Conservation (phyloP, 1,284 basidiomycete species). For the Trichosporon sp. region DNA sequence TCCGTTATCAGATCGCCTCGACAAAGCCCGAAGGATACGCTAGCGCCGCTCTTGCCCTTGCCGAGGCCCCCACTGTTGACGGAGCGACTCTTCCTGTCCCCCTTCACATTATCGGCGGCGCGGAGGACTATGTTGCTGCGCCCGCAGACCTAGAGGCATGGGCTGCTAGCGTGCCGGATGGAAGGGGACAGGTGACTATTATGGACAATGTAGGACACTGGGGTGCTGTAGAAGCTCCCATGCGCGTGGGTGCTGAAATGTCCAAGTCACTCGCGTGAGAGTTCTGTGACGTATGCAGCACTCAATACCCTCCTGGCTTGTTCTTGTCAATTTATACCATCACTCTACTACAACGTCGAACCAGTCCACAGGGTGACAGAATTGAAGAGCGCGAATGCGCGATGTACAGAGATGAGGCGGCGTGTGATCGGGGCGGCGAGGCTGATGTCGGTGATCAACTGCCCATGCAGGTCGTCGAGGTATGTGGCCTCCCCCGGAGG, state of each 20-base stretch:
- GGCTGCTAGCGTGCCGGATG: slow-evolving; percentile 19
- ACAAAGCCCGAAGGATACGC: slow-evolving; percentile 26
- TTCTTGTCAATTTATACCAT: no score
- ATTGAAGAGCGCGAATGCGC: no score
- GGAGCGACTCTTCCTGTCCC: slow-evolving; percentile 13
- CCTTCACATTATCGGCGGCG: slow-evolving; percentile 25
- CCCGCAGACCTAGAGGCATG: slow-evolving; percentile 17
- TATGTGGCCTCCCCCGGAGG: no score
- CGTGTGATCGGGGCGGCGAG: no score
- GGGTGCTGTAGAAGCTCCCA: slow-evolving; percentile 29
- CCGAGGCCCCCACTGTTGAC: slow-evolving; percentile 16
- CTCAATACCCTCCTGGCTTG: no score
- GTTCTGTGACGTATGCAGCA: no score
- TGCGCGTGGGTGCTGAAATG: slow-evolving; percentile 9
- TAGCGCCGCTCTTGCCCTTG: slow-evolving; percentile 24
- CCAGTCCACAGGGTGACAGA: no score
- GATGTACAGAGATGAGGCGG: no score
- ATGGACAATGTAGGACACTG: slow-evolving; percentile 30
- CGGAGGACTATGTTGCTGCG: slow-evolving; percentile 29
- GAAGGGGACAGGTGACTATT: slow-evolving; percentile 16
- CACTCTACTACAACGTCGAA: no score
- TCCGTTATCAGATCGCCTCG: slow-evolving; percentile 25
- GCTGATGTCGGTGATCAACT: no score
- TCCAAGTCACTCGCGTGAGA: slow-evolving; percentile 7
- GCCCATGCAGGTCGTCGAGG: no score